Evolutionary conservation across 768 basidiomycete species (phyloP).

Genomic region (Russula griseocarnosa): DNA sequence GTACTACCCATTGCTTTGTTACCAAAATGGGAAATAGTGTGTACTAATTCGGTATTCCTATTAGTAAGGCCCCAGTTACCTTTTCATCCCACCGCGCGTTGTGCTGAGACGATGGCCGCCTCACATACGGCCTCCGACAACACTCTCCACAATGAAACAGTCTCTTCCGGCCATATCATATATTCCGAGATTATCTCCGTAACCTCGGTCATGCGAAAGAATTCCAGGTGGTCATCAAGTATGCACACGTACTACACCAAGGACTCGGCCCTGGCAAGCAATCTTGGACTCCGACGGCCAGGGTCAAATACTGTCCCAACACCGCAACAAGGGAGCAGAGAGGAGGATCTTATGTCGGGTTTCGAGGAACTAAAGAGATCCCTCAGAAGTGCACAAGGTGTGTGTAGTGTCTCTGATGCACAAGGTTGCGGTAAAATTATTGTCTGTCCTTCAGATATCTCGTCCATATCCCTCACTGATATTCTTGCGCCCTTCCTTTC

Average conservation of each 20-base stretch:
- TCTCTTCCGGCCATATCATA: slow-evolving; percentile 72
- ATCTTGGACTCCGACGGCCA: slow-evolving; percentile 67
- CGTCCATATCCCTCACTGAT: slow-evolving; percentile 50
- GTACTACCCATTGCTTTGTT: background rate
- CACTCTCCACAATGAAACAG: slow-evolving; percentile 23
- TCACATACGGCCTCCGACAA: background rate
- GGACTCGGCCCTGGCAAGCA: slow-evolving; percentile 67
- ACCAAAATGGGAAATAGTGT: slow-evolving; percentile 8
- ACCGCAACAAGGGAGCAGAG: slow-evolving; percentile 54
- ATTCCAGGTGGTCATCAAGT: slow-evolving; percentile 90
- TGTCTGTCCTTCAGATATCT: slow-evolving; percentile 47
- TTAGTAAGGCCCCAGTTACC: slow-evolving; percentile 1
- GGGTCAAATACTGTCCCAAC: slow-evolving; percentile 41
- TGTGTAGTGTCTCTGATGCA: slow-evolving; percentile 26
- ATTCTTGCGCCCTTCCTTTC: slow-evolving; percentile 88
- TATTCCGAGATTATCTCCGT: slow-evolving; percentile 89
- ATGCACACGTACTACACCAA: slow-evolving; percentile 55
- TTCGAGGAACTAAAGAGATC: slow-evolving; percentile 82
- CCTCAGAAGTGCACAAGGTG: slow-evolving; percentile 66
- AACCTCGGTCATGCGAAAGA: slow-evolving; percentile 94
- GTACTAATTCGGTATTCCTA: slow-evolving; percentile 14
- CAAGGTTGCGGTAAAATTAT: background rate
- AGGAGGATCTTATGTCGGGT: slow-evolving; percentile 83
- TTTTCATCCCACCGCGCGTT: background rate
- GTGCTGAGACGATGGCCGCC: slow-evolving; percentile 9